Evolutionary conservation across 805 yeast genomes (phyloP).

Genomic region (Wickerhamiella nectarea): DNA sequence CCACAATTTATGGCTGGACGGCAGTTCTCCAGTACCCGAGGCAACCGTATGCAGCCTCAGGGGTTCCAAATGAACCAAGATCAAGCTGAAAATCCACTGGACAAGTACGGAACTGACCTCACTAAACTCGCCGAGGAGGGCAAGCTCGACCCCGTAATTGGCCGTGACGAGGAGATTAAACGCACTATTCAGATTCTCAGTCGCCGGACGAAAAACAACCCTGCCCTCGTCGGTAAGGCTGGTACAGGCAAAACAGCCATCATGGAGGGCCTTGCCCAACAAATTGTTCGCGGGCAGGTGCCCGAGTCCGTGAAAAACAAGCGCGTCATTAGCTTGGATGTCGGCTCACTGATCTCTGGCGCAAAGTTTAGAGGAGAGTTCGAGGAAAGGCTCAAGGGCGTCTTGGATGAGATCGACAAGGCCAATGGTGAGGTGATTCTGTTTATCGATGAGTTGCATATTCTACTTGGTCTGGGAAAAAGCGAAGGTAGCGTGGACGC

Average conservation of each 20-base stretch:
- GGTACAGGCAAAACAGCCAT: conserved; percentile 98
- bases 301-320: conserved; percentile 89
- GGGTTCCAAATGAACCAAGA: conserved; percentile 11
- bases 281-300: conserved; percentile 82
- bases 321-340: conserved; percentile 66
- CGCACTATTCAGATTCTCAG: conserved; percentile 87
- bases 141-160: conserved; percentile 90
- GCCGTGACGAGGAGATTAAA: conserved; percentile 88
- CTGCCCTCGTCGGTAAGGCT: conserved; percentile 88
- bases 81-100: conserved; percentile 51
- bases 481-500: conserved; percentile 95
- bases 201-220: conserved; percentile 88
- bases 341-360: conserved; percentile 83
- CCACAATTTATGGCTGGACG: not conserved
- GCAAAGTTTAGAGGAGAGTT: conserved; percentile 95
- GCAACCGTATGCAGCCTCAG: conserved; percentile 1
- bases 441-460: conserved; percentile 83
- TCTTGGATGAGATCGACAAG: conserved; percentile 71
- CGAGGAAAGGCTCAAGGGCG: conserved; percentile 74
- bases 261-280: conserved; percentile 91
- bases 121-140: conserved; percentile 82
- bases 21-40: not conserved
- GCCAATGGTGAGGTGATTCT: conserved; percentile 62
- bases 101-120: conserved; percentile 71
- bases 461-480: conserved; percentile 80